Base-by-base conservation (phyloP, 345 rosid genomes). In the Boechera stricta region DNA sequence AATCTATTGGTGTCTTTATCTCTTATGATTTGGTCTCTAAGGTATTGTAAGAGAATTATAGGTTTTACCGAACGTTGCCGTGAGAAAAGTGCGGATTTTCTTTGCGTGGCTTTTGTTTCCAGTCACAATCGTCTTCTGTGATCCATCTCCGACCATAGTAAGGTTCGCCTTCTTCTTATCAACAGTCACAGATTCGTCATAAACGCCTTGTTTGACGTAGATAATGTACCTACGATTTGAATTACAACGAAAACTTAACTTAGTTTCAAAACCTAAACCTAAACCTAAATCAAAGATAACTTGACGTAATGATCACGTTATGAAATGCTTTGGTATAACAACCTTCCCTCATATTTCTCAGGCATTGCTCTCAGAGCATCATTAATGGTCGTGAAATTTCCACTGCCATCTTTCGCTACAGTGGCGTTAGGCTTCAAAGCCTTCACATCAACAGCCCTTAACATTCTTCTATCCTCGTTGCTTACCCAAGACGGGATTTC, bases 331-430 rank as follows among this genome's bases (percentile, higher is more conserved):
- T n/a, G 31, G 39, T 16, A 13, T 32, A 18, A 32, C 1, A 77
- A 91, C 98, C 97, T 79, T 79, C 91, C 90, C 4, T 80, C 54
- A 48, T 81, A 80, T 60, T 81, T 84, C 42, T 67, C 54, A 26
- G 98, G 98, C 73, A 91, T 78, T 41, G 89, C 90, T 2, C 61
- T 81, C 44, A 93, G 71, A 41, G 98, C 98, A 15, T 73, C 95
- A 2, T 74, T 66, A 60, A 93, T 87, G 13, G 91, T 87, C 29
- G 81, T 84, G 81, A 86, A 93, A 10, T 90, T 52, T 67, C 97
- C 98, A 56, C 93, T 89, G 1, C 97, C 95, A 62, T 91, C 96
- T 81, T 93, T 86, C 0, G 96, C 97, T 21, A 93, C 98, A 0
- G 80, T 81, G 0, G 85, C 85, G 29, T 89, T 73, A 6, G 97